Base-by-base conservation (phyloP, 2,329 filamentous ascomycete genomes). In the Monosporascus sp. region DNA sequence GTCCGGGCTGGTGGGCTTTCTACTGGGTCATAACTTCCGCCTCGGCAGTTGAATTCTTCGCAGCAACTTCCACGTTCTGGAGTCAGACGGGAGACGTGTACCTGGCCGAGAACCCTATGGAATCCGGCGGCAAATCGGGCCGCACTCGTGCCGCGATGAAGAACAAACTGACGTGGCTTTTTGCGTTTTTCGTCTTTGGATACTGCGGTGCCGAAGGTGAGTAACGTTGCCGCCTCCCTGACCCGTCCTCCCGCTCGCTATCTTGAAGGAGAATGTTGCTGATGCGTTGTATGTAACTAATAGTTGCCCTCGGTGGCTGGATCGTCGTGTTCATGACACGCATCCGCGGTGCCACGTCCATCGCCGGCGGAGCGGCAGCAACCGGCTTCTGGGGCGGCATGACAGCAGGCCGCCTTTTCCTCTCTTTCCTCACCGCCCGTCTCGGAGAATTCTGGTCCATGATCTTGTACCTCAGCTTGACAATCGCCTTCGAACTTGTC, bases 321-420 rank as follows among this genome's bases (percentile, higher is more conserved):
- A 86, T 95, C 57, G 85, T 90, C 48, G 86, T 85, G 0, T 95
- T 96, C 66, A 95, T 96, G 89, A 83, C 92, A 17, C 75, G 81
- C 20, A 84, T 90, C 24, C 81, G 91, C 14, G 69, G 85, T 39
- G 88, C 85, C 3, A 78, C 75, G 22, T 73, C 83, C 0, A 93
- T 94, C 63, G 78, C 83, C 2, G 85, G 87, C 37, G 90, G 90
- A 3, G 31, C 31, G 31, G 31, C 31, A 35, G 31, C 31, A 11
- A 35, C 31, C 31, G 31, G 31, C 31, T 35, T 35, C 31, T 35
- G 31, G 31, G 31, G 31, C 4, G 31, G 31, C 31, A 35, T 35
- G 31, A 35, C 31, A 14, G 31, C 31, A 35, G 31, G 31, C 9
- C 31, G 31, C 31, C 31, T 43, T 43, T 22, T 22, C 3, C 39